A percentile compares a stretch with the other conserved stretches of the same genome.
phyloP scores from a whole-genome alignment of 108 stramenopile species.

The Phaeodactylum tricornutum region DNA sequence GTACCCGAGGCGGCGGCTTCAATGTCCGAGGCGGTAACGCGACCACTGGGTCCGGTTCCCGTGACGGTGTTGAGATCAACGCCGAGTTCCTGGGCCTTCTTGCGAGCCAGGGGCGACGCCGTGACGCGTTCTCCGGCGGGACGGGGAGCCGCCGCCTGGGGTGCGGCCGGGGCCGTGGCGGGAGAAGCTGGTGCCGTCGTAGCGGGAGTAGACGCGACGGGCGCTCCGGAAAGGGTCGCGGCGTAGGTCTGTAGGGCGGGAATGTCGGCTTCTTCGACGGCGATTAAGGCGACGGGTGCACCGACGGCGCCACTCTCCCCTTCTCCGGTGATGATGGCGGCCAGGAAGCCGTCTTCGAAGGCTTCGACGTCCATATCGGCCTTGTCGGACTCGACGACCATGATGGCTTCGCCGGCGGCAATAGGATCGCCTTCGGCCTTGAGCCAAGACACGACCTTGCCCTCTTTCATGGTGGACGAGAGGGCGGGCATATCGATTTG shows the following conservation, averaged over 20 bases:
- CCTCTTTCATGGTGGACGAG: slow-evolving; percentile 97
- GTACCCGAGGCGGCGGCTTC: slow-evolving; percentile 57
- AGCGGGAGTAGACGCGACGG: slow-evolving; percentile 33
- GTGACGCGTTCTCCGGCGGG: slow-evolving; percentile 77
- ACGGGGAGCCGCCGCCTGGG: slow-evolving; percentile 38
- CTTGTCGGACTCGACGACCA: slow-evolving; percentile 97
- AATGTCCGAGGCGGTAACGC: slow-evolving; percentile 70
- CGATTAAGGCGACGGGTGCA: slow-evolving; percentile 85
- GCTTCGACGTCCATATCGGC: slow-evolving; percentile 99
- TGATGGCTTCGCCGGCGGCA: slow-evolving; percentile 87
- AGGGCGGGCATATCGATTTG: slow-evolving; percentile 95
- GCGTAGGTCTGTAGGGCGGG: slow-evolving; percentile 76
- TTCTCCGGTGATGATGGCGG: slow-evolving; percentile 86
- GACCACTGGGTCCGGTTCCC: slow-evolving; percentile 88
- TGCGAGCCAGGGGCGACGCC: slow-evolving; percentile 92
- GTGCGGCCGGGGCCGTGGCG: slow-evolving; percentile 40
- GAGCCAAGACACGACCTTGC: slow-evolving; percentile 94
- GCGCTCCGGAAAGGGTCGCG: slow-evolving; percentile 39
- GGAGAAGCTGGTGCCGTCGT: slow-evolving; percentile 45
- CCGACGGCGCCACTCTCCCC: slow-evolving; percentile 88
- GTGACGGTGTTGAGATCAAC: slow-evolving; percentile 78
- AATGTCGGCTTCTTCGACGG: slow-evolving; percentile 69
- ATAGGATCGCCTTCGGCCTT: slow-evolving; percentile 88
- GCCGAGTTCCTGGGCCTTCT: slow-evolving; percentile 75
- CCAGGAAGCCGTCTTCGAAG: slow-evolving; percentile 92